Conservation (phyloP, 1,139 yeast genomes). For the Saccharomyces pastorianus region DNA sequence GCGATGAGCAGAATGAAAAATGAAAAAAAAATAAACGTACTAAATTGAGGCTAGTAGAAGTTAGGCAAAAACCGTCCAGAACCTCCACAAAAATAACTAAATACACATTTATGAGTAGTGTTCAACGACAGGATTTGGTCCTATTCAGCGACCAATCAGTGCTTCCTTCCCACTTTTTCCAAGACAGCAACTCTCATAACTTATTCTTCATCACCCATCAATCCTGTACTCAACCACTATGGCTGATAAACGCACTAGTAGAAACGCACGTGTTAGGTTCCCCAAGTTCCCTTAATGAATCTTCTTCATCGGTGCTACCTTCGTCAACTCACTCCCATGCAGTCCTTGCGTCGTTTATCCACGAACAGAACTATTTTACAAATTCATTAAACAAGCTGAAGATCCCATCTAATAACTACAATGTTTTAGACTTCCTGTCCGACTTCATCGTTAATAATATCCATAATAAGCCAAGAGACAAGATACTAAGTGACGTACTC, state of each 20-base stretch:
- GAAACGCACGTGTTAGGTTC: conserved; percentile 29
- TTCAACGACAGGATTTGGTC: conserved; percentile 53
- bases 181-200: conserved; percentile 28
- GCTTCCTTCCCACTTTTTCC: conserved; percentile 28
- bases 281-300: conserved; percentile 21
- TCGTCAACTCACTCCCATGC: conserved; percentile 4
- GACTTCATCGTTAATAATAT: conserved; percentile 22
- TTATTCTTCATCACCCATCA: conserved; percentile 21
- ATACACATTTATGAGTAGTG: conserved; percentile 6
- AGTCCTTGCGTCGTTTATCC: conserved; percentile 26
- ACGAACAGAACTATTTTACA: conserved; percentile 18
- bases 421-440: conserved; percentile 20
- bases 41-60: no score
- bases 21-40: no score
- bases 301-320: neutral
- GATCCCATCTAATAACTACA: conserved; percentile 14
- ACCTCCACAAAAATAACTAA: no score
- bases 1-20: neutral
- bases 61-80: no score
- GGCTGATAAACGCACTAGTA: conserved; percentile 45
- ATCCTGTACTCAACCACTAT: conserved; percentile 53
- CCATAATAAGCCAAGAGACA: conserved; percentile 24
- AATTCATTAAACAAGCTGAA: conserved; percentile 19
- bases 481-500: conserved; percentile 14
- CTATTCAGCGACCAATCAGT: conserved; percentile 49